Conservation (phyloP, 495 filamentous ascomycete genomes). For the Umbilicaria muhlenbergii region DNA sequence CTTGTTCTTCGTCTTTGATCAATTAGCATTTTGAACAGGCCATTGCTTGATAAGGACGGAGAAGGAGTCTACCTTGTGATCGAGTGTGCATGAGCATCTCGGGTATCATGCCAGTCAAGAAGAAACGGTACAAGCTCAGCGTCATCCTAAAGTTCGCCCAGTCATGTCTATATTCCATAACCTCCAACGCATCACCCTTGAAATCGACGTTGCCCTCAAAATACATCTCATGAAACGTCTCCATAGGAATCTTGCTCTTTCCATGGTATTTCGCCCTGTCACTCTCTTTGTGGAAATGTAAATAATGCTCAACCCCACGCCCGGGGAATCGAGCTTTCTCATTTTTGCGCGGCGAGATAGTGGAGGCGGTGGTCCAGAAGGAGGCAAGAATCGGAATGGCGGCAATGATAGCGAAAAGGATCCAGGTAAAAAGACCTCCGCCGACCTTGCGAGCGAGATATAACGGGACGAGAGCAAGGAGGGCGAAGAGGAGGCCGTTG, state of each 20-base stretch:
- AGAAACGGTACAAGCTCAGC: conserved; percentile 45
- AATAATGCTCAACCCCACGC: conserved; percentile 45
- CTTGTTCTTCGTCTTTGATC: conserved; percentile 54
- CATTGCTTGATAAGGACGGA: neutral
- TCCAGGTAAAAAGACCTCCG: conserved; percentile 38
- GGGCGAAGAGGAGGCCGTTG: conserved; percentile 34
- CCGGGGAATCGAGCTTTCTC: conserved; percentile 47
- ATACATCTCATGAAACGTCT: conserved; percentile 54
- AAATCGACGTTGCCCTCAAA: conserved; percentile 47
- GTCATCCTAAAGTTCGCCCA: conserved; percentile 59
- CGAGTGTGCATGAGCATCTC: conserved; percentile 53
- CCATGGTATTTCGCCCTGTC: conserved; percentile 42
- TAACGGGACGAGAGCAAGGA: conserved; percentile 32
- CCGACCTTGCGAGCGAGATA: conserved; percentile 36
- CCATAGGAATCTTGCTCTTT: conserved; percentile 48
- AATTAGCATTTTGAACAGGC: conserved; percentile 3
- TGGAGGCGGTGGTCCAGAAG: conserved; percentile 43
- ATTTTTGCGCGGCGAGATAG: conserved; percentile 42
- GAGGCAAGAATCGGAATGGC: conserved; percentile 38
- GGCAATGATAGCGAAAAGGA: conserved; percentile 40
- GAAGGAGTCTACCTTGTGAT: conserved; percentile 40
- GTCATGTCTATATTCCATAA: conserved; percentile 50
- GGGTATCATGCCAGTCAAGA: conserved; percentile 52
- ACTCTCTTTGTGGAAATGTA: conserved; percentile 42
- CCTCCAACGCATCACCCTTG: conserved; percentile 45